Percentiles rank a stretch among this genome's conserved stretches.
Evolutionary conservation across 495 filamentous ascomycete genomes (phyloP).

Genomic region (Talaromyces ruber): DNA sequence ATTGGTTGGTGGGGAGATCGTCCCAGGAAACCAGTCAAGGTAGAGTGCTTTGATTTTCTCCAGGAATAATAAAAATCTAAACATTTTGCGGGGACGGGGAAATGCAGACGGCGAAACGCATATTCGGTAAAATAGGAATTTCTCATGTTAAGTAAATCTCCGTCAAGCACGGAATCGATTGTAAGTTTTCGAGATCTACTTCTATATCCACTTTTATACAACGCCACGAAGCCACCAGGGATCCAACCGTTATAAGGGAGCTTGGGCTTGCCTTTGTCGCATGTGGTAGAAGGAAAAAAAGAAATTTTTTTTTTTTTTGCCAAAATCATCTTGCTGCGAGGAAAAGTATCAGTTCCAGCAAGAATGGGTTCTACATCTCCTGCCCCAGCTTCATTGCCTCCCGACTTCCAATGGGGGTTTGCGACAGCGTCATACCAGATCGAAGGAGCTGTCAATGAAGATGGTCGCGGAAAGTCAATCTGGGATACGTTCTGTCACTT

Average conservation of each 20-base stretch:
- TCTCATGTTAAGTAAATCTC: neutral
- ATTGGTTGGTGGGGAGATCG: neutral
- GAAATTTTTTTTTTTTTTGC: neutral
- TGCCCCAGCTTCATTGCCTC: conserved; percentile 8
- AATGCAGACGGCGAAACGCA: neutral
- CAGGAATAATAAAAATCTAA: neutral
- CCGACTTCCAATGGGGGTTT: conserved; percentile 33
- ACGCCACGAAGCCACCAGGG: neutral
- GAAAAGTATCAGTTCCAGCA: neutral
- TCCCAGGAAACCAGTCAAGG: neutral
- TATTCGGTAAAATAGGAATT: neutral
- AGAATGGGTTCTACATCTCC: neutral
- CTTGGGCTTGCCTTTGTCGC: neutral
- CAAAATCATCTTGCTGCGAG: neutral
- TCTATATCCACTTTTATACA: neutral
- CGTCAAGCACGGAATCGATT: neutral
- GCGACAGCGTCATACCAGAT: conserved; percentile 30
- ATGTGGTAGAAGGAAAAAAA: neutral
- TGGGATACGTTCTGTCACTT: conserved; percentile 23
- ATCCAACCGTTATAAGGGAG: neutral
- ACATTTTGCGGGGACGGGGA: conserved; percentile 1
- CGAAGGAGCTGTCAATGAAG: conserved; percentile 23
- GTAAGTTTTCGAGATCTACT: neutral
- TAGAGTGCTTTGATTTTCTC: neutral
- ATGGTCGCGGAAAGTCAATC: conserved; percentile 24